Evolutionary conservation across 352 stramenopile species (phyloP), one percentile per base, ranked within the genome.

Genomic region (Labyrinthula sp.): DNA sequence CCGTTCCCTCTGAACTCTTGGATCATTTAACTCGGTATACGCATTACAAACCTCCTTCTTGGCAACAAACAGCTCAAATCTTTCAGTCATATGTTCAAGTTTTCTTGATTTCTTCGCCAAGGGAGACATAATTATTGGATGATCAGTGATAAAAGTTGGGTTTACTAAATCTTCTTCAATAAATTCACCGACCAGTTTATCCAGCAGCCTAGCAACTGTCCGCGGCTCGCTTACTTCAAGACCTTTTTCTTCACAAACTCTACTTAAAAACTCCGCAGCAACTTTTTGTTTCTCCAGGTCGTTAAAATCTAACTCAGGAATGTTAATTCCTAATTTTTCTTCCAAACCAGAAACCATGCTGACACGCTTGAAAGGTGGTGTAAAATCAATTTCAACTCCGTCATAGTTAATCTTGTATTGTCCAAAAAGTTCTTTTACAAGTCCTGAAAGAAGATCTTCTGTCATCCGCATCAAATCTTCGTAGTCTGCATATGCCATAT

Each of bases 11-110:
- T 98, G 89, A 30, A 94, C 79, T 36, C 84, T 77, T 27, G 89
- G 87, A 52, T 96, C 81, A 65, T 97, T 97, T 30, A 97, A 77
- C 66, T 97, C 89, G 20, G 86, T 96, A 68, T 96, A 97, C 2
- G 87, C 87, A 63, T 97, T 97, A 52, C 78, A 89, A 22, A 96
- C 67, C 71, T 96, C 75, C 54, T 82, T 87, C 46, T 66, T 78
- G 23, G 76, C 79, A 24, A 94, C 82, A 61, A 96, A 96, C 20
- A 96, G 67, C 69, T 97, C 89, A 56, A 97, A 97, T 26, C 87
- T 72, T 63, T 97, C 89, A 2, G 86, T 95, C 46, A 98, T 63
- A n/a, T n/a, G 23, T 75, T 72, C 8, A 68, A 56, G 60, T 94
- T 86, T 9, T 76, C 69, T 29, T 85, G 71, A 40, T 38, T 63